These are phyloP conservation scores for Leccinum glutinopallens DNA, from an alignment of 1,284 basidiomycete genomes.

Conservation along the genomic window DNA sequence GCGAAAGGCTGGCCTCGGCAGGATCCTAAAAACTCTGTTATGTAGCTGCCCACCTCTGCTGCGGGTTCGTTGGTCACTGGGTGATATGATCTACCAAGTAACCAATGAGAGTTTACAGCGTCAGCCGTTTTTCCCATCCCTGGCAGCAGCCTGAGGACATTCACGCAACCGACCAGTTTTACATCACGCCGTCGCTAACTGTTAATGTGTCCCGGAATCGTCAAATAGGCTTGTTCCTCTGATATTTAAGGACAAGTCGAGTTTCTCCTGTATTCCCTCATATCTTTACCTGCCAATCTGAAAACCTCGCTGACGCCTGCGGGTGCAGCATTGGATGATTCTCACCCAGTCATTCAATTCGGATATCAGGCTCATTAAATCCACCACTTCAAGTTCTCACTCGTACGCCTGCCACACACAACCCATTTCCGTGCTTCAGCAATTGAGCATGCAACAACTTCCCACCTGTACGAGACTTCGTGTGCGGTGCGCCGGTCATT, in stretches of 20 bases:
- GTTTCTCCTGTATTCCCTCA: constrained; percentile 19
- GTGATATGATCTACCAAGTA: constrained; percentile 19
- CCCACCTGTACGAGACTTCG: constrained; percentile 47
- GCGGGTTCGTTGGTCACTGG: constrained; percentile 5
- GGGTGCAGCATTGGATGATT: constrained; percentile 29
- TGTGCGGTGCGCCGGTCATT: constrained; percentile 31
- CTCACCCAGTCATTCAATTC: constrained; percentile 26
- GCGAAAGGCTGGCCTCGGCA: constrained; percentile 11
- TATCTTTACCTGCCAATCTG: constrained; percentile 15
- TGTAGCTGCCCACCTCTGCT: constrained; percentile 20
- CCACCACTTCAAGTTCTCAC: constrained; percentile 25
- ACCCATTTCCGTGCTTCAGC: constrained; percentile 12
- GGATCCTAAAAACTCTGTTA: constrained; percentile 39
- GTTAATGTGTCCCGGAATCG: constrained; percentile 31
- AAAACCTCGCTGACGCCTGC: constrained; percentile 21
- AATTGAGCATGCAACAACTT: background rate
- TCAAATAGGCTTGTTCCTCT: constrained; percentile 23
- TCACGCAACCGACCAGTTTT: constrained; percentile 37
- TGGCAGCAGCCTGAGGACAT: constrained; percentile 4
- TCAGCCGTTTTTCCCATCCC: constrained; percentile 34
- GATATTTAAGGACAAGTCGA: constrained; percentile 37
- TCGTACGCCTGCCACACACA: constrained; percentile 25
- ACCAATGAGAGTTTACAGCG: constrained; percentile 25
- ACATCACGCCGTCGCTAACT: constrained; percentile 31
- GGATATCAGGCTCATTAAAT: constrained; percentile 33